Evolutionary conservation across 192 early-diverging fungal species (phyloP), one percentile per base, ranked within the genome.

Genomic region (Coemansia sp.): DNA sequence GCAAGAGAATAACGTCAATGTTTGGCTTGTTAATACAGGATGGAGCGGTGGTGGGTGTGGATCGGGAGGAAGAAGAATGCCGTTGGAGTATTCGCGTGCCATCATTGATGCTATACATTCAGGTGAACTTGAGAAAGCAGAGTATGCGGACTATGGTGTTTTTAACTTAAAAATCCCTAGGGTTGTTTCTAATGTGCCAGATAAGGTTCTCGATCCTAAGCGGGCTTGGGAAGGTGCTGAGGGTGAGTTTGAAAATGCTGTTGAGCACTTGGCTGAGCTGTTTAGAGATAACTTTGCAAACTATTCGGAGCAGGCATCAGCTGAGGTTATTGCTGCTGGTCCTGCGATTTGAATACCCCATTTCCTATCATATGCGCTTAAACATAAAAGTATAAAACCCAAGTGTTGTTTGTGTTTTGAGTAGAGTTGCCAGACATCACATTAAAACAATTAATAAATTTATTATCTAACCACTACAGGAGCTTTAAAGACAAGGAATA

Each of bases 71-170:
- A 86, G 91, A 80, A 87, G 95, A 25, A 91, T 93, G 55, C 78
- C 92, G 23, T 85, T 97, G 49, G 93, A 91, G 83, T 94, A 97
- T 82, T 89, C 92, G 46, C 89, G 94, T 49, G 92, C 92, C 55
- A 94, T 97, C 63, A 89, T 97, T 49, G 93, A 97, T 70, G 88
- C 94, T 37, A 95, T 97, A 76, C 94, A 97, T 85, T 82, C 64
- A 45, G 93, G 92, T 50, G 91, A 90, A 80, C 83, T 97, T 40
- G 76, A 82, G 44, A 85, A 83, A 13, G 86, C 89, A 36, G 79
- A 92, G 52, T 95, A 86, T 70, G 78, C 85, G 39, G 86, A 68
- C 71, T 93, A 91, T 77, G 87, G 87, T n/a, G 79, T 88, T 39
- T 97, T 97, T 72, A 85, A 86, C 64, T 78, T 97, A 19, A 44